phyloP scores from a whole-genome alignment of 257 asterid genomes.

The Gentiana macrophylla region DNA sequence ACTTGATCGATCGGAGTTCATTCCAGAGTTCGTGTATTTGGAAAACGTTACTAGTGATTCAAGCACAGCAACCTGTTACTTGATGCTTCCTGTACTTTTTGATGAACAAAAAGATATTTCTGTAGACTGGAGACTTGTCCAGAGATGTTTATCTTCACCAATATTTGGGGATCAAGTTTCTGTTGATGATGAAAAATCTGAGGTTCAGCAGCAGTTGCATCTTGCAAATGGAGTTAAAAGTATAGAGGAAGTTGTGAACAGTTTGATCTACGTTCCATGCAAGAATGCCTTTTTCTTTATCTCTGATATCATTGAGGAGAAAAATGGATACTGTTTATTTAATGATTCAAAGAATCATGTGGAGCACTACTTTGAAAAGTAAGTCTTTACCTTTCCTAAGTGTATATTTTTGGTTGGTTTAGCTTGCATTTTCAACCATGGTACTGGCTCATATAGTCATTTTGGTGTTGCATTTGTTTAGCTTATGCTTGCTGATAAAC shows the following conservation, averaged over 20 bases:
- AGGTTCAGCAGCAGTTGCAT: constrained; percentile 38
- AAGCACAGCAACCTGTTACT: constrained; percentile 53
- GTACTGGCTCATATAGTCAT: background rate
- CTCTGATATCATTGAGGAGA: constrained; percentile 46
- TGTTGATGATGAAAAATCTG: constrained; percentile 22
- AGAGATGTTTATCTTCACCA: constrained; percentile 78
- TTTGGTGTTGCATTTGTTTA: background rate
- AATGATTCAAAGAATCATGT: constrained; percentile 46
- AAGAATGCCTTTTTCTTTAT: constrained; percentile 61
- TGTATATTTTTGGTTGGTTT: background rate
- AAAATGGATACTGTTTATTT: constrained; percentile 41
- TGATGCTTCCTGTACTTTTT: constrained; percentile 64
- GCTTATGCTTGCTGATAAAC: background rate
- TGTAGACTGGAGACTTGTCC: constrained; percentile 73
- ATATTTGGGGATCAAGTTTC: constrained; percentile 34
- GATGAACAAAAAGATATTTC: constrained; percentile 32
- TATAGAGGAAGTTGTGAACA: constrained; percentile 43
- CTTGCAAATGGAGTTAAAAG: constrained; percentile 67
- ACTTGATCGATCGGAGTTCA: constrained; percentile 62
- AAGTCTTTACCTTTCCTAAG: constrained; percentile 18
- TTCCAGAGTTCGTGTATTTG: constrained; percentile 50
- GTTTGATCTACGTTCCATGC: constrained; percentile 87
- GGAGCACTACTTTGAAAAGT: constrained; percentile 60
- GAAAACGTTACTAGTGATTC: constrained; percentile 31
- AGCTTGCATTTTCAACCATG: constrained; percentile 4